Evolutionary conservation across 1,284 basidiomycete species (phyloP), one percentile per base, ranked within the genome.

Genomic region (Ceratobasidium sp.): DNA sequence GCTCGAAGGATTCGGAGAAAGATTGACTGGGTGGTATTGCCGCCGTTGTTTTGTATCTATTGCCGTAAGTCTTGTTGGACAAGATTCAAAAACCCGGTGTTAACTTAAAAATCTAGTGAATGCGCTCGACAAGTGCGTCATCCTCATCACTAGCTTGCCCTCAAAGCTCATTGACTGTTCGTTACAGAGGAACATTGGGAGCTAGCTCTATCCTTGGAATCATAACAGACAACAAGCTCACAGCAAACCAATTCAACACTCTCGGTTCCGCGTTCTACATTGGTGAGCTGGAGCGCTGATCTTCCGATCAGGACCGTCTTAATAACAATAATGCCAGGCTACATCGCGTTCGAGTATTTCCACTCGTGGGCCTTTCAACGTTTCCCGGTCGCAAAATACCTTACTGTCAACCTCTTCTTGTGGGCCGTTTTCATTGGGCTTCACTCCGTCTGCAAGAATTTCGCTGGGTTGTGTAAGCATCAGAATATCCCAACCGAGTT

Each of bases 191-290:
- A 50, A 78, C 79, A 31, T 77, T 81, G n/a, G 79, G 75, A 1
- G 78, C 79, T 19, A 75, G 79, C 9, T 76, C 76, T 36, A 78
- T 81, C 36, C 77, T 81, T 19, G 80, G 80, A 9, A 77, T 81
- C 66, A 64, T 80, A 19, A 64, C 69, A 22, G 79, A 80, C 65
- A 77, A 75, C 48, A 73, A 81, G 1, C 79, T 82, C 8, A 78
- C 79, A 41, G 78, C 64, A 1, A 78, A 79, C 36, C 57, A 81
- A 41, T 78, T 79, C 67, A 82, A 81, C 75, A 81, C 78, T n/a
- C 77, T 82, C 36, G 78, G 79, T 44, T 78, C 81, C 0, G 81
- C 81, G 1, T 83, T 83, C 76, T 82, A 83, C 76, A 78, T 82
- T 54, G 82, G 82, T 66, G 45, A 53, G 51, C 44, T 56, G 53